These are phyloP conservation scores for Suhomyces pyralidae DNA, from an alignment of 805 yeast species.

Conservation along the genomic window DNA sequence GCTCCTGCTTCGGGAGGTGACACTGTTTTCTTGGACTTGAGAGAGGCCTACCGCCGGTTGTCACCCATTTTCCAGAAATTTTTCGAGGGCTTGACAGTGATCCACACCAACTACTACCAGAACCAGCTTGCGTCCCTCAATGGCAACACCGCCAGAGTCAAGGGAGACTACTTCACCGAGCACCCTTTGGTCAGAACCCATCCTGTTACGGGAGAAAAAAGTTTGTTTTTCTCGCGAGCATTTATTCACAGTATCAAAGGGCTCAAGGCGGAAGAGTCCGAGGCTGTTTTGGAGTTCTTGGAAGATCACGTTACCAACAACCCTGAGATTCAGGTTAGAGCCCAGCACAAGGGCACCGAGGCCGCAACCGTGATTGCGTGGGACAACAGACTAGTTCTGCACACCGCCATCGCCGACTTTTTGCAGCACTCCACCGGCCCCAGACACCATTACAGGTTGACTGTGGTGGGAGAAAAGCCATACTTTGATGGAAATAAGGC, in stretches of 20 bases:
- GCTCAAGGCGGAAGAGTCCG: constrained; percentile 20
- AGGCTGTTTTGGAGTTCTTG: constrained; percentile 19
- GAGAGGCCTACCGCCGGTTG: constrained; percentile 25
- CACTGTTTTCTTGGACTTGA: constrained; percentile 23
- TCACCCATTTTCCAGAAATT: constrained; percentile 21
- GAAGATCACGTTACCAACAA: constrained; percentile 19
- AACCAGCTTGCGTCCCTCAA: constrained; percentile 13
- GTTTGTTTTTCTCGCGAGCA: constrained; percentile 20
- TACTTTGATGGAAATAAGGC: constrained; percentile 10
- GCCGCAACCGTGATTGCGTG: constrained; percentile 22
- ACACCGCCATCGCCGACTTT: constrained; percentile 22
- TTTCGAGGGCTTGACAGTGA: constrained; percentile 20
- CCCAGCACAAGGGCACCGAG: constrained; percentile 21
- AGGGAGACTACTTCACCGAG: constrained; percentile 20
- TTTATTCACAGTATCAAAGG: constrained; percentile 23
- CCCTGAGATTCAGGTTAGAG: constrained; percentile 26
- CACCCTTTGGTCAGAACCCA: constrained; percentile 29
- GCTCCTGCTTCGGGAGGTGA: constrained; percentile 27
- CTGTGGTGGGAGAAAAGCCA: constrained; percentile 26
- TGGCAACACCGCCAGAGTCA: constrained; percentile 15
- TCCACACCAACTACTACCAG: constrained; percentile 23
- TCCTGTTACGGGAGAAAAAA: constrained; percentile 27
- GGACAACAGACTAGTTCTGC: constrained; percentile 24
- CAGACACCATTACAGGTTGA: constrained; percentile 25
- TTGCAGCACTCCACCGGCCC: constrained; percentile 20